Evolutionary conservation across 352 stramenopile species (phyloP).

Genomic region (Sclerospora graminicola): DNA sequence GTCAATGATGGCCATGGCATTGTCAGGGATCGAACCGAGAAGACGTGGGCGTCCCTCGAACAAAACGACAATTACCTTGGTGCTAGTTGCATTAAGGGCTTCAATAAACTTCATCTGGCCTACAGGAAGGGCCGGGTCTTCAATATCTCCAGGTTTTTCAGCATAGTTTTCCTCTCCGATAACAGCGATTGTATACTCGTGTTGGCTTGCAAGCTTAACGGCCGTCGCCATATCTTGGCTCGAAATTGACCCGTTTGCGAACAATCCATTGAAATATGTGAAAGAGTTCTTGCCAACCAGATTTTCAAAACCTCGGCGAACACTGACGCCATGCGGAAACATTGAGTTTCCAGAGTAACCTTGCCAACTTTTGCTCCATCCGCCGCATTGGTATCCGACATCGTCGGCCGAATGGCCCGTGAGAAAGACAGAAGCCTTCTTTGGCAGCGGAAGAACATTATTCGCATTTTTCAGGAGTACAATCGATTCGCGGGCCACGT

Average conservation of each 20-base stretch:
- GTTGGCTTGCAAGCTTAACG: constrained; percentile 33
- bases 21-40: constrained; percentile 34
- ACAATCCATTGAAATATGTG: constrained; percentile 43
- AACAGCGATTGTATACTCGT: constrained; percentile 61
- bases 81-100: constrained; percentile 44
- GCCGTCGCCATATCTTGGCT: constrained; percentile 46
- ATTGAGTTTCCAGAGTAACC: constrained; percentile 53
- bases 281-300: constrained; percentile 16
- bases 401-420: constrained; percentile 60
- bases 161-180: constrained; percentile 73
- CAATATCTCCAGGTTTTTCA: constrained; percentile 82
- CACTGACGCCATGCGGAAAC: constrained; percentile 51
- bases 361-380: constrained; percentile 85
- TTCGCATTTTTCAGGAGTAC: constrained; percentile 81
- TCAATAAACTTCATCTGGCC: constrained; percentile 72
- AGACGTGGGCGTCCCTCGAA: constrained; percentile 74
- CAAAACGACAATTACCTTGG: constrained; percentile 79
- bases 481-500: constrained; percentile 71
- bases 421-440: constrained; percentile 36
- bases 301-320: constrained; percentile 46
- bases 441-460: constrained; percentile 34
- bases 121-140: constrained; percentile 48
- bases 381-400: constrained; percentile 60
- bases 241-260: constrained; percentile 43
- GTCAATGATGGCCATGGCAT: constrained; percentile 56